Evolutionary conservation across 1,284 basidiomycete genomes (phyloP).

Genomic region (Ustilago nuda): DNA sequence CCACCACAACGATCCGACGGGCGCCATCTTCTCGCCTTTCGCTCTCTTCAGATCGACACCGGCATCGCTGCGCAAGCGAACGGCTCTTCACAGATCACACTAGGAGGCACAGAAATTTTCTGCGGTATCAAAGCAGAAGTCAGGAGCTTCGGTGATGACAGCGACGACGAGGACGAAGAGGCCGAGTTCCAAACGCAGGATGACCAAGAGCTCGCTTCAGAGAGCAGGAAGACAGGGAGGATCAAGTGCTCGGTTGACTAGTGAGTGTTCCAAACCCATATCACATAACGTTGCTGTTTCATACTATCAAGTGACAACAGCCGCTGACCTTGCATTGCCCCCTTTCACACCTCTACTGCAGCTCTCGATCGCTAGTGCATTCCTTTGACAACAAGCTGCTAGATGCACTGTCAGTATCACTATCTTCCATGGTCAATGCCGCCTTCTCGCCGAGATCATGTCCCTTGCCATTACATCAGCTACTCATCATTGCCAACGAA

Average conservation of each 20-base stretch:
- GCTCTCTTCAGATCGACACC: slow-evolving; percentile 53
- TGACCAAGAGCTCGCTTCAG: slow-evolving; percentile 41
- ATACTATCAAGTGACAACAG: not conserved
- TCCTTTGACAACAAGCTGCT: slow-evolving; percentile 47
- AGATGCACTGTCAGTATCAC: slow-evolving; percentile 37
- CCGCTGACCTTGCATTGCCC: not conserved
- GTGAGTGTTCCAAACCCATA: slow-evolving; percentile 1
- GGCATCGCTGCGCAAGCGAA: slow-evolving; percentile 53
- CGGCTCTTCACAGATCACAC: slow-evolving; percentile 55
- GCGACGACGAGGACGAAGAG: slow-evolving; percentile 45
- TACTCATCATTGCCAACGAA: slow-evolving; percentile 57
- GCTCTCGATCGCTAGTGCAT: slow-evolving; percentile 44
- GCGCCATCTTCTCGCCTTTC: slow-evolving; percentile 50
- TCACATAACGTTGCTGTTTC: not conserved
- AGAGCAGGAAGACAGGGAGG: slow-evolving; percentile 37
- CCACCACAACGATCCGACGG: slow-evolving; percentile 59
- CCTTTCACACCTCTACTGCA: not conserved
- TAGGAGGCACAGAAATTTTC: slow-evolving; percentile 61
- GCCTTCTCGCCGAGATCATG: slow-evolving; percentile 46
- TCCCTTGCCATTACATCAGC: slow-evolving; percentile 50
- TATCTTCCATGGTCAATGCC: slow-evolving; percentile 49
- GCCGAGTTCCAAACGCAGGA: slow-evolving; percentile 41
- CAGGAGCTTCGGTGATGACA: slow-evolving; percentile 42
- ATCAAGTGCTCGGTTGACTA: slow-evolving; percentile 57
- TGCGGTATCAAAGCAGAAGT: slow-evolving; percentile 65